Percentiles rank a stretch among this genome's conserved stretches.
These are phyloP conservation scores for Arabidopsis arenosa DNA, from an alignment of 345 rosid species.

Conservation along the genomic window DNA sequence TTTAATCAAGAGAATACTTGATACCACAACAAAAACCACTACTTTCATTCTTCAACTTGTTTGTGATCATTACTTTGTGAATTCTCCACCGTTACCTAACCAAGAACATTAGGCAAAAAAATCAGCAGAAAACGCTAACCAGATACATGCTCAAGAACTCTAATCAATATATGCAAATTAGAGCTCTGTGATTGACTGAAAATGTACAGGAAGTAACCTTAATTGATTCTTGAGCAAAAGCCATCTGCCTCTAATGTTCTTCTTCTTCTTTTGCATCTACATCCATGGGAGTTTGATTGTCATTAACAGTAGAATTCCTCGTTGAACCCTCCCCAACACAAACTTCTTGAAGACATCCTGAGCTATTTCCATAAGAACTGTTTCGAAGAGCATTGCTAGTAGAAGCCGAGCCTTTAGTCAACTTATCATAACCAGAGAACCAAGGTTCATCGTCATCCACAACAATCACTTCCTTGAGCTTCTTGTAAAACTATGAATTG, in stretches of 20 bases:
- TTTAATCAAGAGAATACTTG: too few relatives aligned
- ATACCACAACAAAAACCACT: too few relatives aligned
- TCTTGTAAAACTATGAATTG: too few relatives aligned
- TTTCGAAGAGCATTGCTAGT: too few relatives aligned
- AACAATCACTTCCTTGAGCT: conserved; percentile 6
- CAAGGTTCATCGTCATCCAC: background rate
- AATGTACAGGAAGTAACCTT: conserved; percentile 53
- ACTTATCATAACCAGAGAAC: too few relatives aligned
- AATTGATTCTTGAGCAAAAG: conserved; percentile 68
- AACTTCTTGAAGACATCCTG: conserved; percentile 7
- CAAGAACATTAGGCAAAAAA: conserved; percentile 9
- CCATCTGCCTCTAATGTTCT: conserved; percentile 77
- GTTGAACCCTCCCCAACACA: conserved; percentile 15
- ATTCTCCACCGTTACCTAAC: conserved; percentile 61
- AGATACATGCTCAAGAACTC: background rate
- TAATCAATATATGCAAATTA: conserved; percentile 1
- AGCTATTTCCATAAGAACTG: background rate
- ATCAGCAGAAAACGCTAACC: background rate
- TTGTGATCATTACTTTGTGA: conserved; percentile 46
- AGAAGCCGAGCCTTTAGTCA: too few relatives aligned
- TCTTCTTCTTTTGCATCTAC: conserved; percentile 48
- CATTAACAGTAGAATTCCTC: background rate
- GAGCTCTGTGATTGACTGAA: background rate
- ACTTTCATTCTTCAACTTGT: conserved; percentile 54
- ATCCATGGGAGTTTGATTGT: conserved; percentile 9